Evolutionary conservation across 2,329 filamentous ascomycete genomes (phyloP), one percentile per base, ranked within the genome.

Genomic region (Ascosphaera aggregata): DNA sequence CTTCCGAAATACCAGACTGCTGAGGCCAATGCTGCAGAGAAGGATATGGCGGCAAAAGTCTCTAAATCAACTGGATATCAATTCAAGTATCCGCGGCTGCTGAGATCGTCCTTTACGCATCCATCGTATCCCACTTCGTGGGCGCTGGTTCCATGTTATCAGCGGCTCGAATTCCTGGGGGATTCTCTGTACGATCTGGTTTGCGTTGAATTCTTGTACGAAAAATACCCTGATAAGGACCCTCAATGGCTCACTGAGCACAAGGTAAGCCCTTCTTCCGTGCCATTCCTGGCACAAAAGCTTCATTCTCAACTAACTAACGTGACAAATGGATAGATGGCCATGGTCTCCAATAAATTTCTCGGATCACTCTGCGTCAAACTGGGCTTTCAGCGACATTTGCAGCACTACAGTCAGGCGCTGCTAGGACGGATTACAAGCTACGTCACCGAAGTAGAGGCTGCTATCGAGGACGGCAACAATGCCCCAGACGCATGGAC

Each of bases 331-430:
- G n/a, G n/a, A 18, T 43, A 64, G 60, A 94, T 91, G 75, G 82
- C 85, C n/a, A 94, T 98, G 80, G 85, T 89, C 0, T 89, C 81
- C 39, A 98, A 98, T 59, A 84, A 85, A 43, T 98, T 95, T 51
- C 66, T 94, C 1, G 82, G 80, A 1, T 80, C 75, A 15, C 63
- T 95, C 2, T 78, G 78, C 42, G 80, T 91, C 2, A 67, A 71
- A 37, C 67, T 95, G 0, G 76, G 70, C 1, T 76, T 95, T 40
- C 74, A 94, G 51, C 69, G 64, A 37, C 75, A 86, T 51, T 59
- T 95, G 13, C 67, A 65, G 49, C 58, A 54, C 45, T 56, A 56
- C 43, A 61, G 54, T 41, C 51, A 41, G 11, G 47, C 56, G 0
- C 42, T 59, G 18, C 51, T 55, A 37, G 45, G 53, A 15, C 63